Base-by-base conservation (phyloP, 164 flowering plant genomes). In the Magnolia kwangsiensis region DNA sequence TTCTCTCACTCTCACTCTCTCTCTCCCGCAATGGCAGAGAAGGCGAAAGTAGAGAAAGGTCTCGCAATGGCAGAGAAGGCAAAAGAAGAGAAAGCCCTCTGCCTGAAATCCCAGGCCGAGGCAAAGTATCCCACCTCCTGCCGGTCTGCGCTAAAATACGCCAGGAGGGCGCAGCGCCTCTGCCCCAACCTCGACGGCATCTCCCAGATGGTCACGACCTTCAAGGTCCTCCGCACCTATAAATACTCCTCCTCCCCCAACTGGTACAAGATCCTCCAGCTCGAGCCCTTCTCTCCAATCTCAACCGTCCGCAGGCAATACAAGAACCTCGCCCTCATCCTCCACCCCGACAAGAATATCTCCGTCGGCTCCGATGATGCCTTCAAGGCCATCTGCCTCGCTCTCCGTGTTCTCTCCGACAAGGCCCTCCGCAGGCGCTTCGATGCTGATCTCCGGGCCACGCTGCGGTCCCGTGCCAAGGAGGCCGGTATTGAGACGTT, bases 291-390 rank as follows among this genome's bases (percentile, higher is more conserved):
- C 77, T 83, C 97, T 29, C 89, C 88, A 64, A 81, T 83, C 20
- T 87, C 86, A 76, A 45, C 84, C 31, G 86, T 95, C 45, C 87
- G 83, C 77, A 88, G 85, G 72, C 91, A 89, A 85, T 93, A 90
- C 79, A 88, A 82, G 81, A 89, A 87, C 79, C 90, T 95, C 5
- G 98, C 97, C 51, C 78, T 92, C 20, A 21, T 79, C 18, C 79
- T 95, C 18, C 98, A 92, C 70, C 97, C 98, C 2, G 98, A 93
- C 76, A 95, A 93, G 81, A 92, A 85, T 78, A 73, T 85, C 1
- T 82, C 79, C 74, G 51, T 51, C 0, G 95, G 89, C 7, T 87
- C 89, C 21, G 94, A 88, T 63, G 98, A 92, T 70, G 98, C 96
- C 24, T 90, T 95, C 79, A 92, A 92, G 83, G 82, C 82, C 50